These are phyloP conservation scores for Rutstroemia sp. DNA, from an alignment of 2,329 filamentous ascomycete species.

Conservation along the genomic window DNA sequence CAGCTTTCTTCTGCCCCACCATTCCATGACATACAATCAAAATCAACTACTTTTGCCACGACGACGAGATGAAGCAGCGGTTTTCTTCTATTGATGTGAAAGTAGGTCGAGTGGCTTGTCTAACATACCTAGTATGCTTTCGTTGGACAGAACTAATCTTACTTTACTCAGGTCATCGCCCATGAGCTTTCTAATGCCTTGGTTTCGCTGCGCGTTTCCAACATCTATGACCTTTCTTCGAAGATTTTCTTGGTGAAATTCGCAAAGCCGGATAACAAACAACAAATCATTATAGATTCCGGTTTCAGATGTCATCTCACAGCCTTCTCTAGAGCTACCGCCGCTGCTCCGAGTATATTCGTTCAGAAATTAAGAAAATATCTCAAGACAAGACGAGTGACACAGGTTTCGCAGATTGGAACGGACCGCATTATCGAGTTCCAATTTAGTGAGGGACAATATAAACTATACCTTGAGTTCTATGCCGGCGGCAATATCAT, in stretches of 20 bases:
- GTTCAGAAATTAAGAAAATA: constrained; percentile 79
- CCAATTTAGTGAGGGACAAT: constrained; percentile 84
- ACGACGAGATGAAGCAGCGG: constrained; percentile 60
- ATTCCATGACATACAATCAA: neutral
- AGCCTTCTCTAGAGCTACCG: constrained; percentile 79
- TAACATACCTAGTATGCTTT: neutral
- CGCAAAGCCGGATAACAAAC: constrained; percentile 78
- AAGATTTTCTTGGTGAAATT: constrained; percentile 96
- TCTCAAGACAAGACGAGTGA: constrained; percentile 79
- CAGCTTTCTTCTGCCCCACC: neutral
- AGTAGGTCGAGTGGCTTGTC: constrained; percentile 32
- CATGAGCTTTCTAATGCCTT: constrained; percentile 80
- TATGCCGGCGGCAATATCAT: constrained; percentile 95
- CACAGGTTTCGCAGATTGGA: constrained; percentile 74
- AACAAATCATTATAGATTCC: constrained; percentile 87
- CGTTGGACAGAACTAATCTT: neutral
- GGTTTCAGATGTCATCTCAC: constrained; percentile 96
- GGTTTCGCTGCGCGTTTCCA: constrained; percentile 73
- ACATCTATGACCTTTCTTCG: constrained; percentile 93
- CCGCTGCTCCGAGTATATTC: constrained; percentile 76
- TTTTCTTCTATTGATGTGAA: constrained; percentile 76
- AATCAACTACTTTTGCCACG: neutral
- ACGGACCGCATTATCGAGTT: constrained; percentile 92
- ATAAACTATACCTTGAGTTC: constrained; percentile 86
- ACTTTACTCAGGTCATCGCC: constrained; percentile 65